Conservation (phyloP, 345 rosid species). For the Erucastrum elatum region DNA sequence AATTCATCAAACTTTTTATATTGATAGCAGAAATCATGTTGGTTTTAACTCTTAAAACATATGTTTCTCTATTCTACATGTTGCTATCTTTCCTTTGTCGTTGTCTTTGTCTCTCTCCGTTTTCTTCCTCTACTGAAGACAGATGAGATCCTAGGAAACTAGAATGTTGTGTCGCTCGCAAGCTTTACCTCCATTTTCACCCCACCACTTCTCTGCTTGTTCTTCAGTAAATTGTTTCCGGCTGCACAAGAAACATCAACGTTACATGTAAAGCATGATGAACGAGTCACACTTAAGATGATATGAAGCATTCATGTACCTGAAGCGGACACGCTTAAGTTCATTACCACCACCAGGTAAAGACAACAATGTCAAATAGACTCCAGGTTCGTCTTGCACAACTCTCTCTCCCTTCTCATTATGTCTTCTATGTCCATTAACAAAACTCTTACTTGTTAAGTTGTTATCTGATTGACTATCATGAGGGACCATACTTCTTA, state of each 20-base stretch:
- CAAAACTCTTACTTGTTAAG: slow-evolving; percentile 37
- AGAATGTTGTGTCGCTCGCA: slow-evolving; percentile 58
- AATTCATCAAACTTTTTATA: slow-evolving; percentile 11
- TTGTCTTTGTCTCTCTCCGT: slow-evolving; percentile 1
- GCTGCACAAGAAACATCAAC: slow-evolving; percentile 42
- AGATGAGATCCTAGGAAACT: slow-evolving; percentile 27
- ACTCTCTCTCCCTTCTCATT: slow-evolving; percentile 55
- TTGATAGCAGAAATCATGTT: slow-evolving; percentile 16
- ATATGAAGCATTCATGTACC: slow-evolving; percentile 45
- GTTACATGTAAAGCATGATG: background rate
- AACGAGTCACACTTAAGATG: background rate
- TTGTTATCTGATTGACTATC: slow-evolving; percentile 43
- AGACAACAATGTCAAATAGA: slow-evolving; percentile 61
- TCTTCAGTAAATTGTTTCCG: slow-evolving; percentile 71
- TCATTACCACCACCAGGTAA: slow-evolving; percentile 70
- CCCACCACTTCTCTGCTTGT: slow-evolving; percentile 94
- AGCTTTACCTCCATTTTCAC: slow-evolving; percentile 61
- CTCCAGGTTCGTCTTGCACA: slow-evolving; percentile 81
- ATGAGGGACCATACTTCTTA: slow-evolving; percentile 40
- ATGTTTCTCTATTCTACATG: slow-evolving; percentile 20
- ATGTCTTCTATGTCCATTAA: slow-evolving; percentile 50
- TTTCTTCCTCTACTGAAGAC: background rate
- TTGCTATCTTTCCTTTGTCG: slow-evolving; percentile 10
- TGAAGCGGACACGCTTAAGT: slow-evolving; percentile 83
- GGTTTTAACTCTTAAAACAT: slow-evolving; percentile 8